Evolutionary conservation across 2,329 filamentous ascomycete genomes (phyloP).

Genomic region (Diaporthe destruens): DNA sequence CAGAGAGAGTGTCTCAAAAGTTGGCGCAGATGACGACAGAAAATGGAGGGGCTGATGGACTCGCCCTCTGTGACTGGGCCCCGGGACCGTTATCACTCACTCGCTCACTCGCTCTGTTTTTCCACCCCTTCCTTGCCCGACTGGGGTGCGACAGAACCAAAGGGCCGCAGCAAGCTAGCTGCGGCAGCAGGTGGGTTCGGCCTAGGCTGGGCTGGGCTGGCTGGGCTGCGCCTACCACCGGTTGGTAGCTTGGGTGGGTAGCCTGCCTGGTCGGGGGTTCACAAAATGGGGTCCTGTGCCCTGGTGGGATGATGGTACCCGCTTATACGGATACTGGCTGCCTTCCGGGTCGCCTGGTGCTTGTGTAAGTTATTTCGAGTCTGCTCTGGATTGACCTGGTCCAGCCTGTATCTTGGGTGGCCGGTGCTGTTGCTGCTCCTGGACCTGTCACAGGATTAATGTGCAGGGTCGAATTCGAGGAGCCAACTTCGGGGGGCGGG

Average conservation of each 20-base stretch:
- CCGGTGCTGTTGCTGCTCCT: slow-evolving; percentile 17
- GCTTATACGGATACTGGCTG: slow-evolving; percentile 5
- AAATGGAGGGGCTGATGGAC: slow-evolving; percentile 41
- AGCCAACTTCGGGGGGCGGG: slow-evolving; percentile 6
- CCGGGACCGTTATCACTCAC: slow-evolving; percentile 27
- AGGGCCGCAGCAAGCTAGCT: slow-evolving; percentile 25
- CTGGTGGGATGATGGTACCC: slow-evolving; percentile 11
- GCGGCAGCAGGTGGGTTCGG: slow-evolving; percentile 29
- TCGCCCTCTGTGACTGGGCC: slow-evolving; percentile 27
- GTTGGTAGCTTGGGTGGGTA: neutral
- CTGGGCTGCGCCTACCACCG: slow-evolving; percentile 23
- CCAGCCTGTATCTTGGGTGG: neutral
- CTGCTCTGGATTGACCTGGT: neutral
- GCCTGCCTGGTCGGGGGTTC: slow-evolving; percentile 14
- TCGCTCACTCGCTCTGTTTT: slow-evolving; percentile 17
- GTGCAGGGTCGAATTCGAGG: slow-evolving; percentile 5
- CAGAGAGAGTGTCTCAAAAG: slow-evolving; percentile 30
- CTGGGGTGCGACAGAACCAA: slow-evolving; percentile 13
- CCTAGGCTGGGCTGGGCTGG: slow-evolving; percentile 1
- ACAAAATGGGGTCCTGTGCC: slow-evolving; percentile 7
- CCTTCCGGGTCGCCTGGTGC: slow-evolving; percentile 7
- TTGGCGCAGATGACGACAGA: slow-evolving; percentile 43
- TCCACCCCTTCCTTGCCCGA: neutral
- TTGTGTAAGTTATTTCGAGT: slow-evolving; percentile 8
- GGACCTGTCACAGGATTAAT: slow-evolving; percentile 7